Evolutionary conservation across 768 basidiomycete genomes (phyloP), one percentile per base, ranked within the genome.

Genomic region (Kwoniella mangroviensis): DNA sequence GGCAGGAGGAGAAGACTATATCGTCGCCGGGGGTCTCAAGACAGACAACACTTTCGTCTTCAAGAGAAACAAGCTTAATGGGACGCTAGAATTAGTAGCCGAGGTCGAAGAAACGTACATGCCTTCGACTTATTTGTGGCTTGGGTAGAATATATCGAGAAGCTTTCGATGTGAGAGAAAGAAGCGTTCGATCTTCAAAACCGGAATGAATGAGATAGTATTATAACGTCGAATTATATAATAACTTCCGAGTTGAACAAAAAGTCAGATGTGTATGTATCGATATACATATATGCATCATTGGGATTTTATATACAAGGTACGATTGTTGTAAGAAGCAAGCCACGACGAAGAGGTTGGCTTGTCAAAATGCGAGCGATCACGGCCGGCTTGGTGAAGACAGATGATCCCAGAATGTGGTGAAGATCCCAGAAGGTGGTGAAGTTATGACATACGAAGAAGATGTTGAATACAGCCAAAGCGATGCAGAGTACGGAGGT

Each of bases 31-130:
- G 5, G 61, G 61, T 24, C 15, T 63, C 5, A 63, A 26, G 51
- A 63, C 61, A 5, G 61, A 45, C 21, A 63, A 63, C 61, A 63
- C 61, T 41, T 63, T 63, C 22, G 24, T 63, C 45, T 63, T 63
- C 43, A 63, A 63, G 61, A 41, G 61, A 34, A 45, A 63, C 24
- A 63, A n/a, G 28, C 24, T 45, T 41, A 63, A 63, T 34, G 61
- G 61, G 17, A 63, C 61, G 11, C 26, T 63, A 11, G 43, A 63
- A 52, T 26, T 52, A 10, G 61, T 63, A 12, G 61, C 61, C 22
- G 42, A 63, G 61, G 49, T 43, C n/a, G 51, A 45, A 51, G 61
- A 43, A 49, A 63, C 61, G 21, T 63, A 63, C 28, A 17, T 21
- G 61, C 61, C 61, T 17, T 41, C 61, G n/a, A 52, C 61, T 17